Evolutionary conservation across 2,329 filamentous ascomycete genomes (phyloP), one percentile per base, ranked within the genome.

Genomic region (Ophiostoma sp.): DNA sequence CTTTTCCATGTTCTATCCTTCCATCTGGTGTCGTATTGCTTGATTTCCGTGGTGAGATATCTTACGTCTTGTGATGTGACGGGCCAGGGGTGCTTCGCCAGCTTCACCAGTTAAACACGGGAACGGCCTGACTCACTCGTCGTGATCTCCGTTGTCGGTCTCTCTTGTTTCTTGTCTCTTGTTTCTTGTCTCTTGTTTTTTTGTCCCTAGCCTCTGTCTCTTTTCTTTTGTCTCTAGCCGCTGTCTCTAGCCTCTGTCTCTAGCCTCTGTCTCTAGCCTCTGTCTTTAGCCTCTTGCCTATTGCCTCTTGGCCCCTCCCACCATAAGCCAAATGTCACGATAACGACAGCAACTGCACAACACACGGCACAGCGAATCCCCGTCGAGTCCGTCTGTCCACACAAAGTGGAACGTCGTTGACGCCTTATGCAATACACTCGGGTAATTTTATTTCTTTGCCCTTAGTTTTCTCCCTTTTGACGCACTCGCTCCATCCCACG

Each of bases 311-410:
- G 1, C 27, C 27, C 27, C 27, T 27, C 27, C 27, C 27, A 2
- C 27, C 2, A 1, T 2, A 27, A 27, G 2, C 12, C 6, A 55
- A 55, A 55, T 55, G 49, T 40, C 55, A 38, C 55, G 55, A 60
- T 60, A 60, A 38, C 27, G 7, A 18, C 49, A 18, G 16, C 60
- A 41, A 18, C 36, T 14, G 9, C 49, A 27, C 27, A 27, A 27
- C 27, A 27, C 16, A 27, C 36, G 18, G 12, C 11, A 63, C 66
- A 58, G 41, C 67, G 27, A 62, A 68, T 65, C 67, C 49, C 12
- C 40, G 12, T 6, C 67, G 36, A 52, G 18, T 64, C 62, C 49
- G 67, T 41, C 52, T 3, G 27, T 12, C 63, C 67, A 65, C n/a
- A 7, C 16, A 62, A 62, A 60, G 63, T 62, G 67, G 67, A 12